Percentiles rank a stretch among this genome's conserved stretches.
Conservation (phyloP, 441 rosid species). For the Manihot esculenta region DNA sequence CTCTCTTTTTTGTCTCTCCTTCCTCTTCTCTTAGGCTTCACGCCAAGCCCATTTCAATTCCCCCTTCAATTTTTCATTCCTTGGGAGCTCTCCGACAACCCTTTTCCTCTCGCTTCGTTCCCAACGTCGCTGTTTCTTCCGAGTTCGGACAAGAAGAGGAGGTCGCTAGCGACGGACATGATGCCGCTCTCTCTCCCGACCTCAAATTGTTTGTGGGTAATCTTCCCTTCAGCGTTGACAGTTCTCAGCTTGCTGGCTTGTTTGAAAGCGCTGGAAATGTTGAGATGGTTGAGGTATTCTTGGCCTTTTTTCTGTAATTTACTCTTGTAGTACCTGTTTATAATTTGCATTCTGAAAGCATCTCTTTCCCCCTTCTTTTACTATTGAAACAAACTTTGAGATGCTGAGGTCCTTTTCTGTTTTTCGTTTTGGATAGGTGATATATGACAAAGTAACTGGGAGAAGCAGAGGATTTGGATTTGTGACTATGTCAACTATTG, state of each 20-base stretch:
- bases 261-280: constrained; percentile 83
- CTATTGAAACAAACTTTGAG: neutral
- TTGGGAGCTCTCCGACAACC: constrained; percentile 11
- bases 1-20: constrained; percentile 31
- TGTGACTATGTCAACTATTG: constrained; percentile 76
- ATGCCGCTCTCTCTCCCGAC: constrained; percentile 57
- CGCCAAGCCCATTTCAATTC: constrained; percentile 30
- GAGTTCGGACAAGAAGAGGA: constrained; percentile 72
- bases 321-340: neutral
- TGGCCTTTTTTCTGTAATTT: constrained; percentile 9
- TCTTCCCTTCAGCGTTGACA: constrained; percentile 83
- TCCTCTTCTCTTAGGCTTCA: constrained; percentile 39
- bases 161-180: constrained; percentile 45
- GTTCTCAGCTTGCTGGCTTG: constrained; percentile 84
- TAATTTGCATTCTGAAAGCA: too few relatives aligned
- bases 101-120: constrained; percentile 41
- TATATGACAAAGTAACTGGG: constrained; percentile 87
- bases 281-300: constrained; percentile 86
- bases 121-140: constrained; percentile 62
- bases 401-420: constrained; percentile 13
- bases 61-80: constrained; percentile 34
- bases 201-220: constrained; percentile 91
- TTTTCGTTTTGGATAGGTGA: constrained; percentile 49
- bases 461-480: constrained; percentile 98
- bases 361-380: too few relatives aligned